Conservation (phyloP, 2,329 filamentous ascomycete species). For the Aspergillus sp. region DNA sequence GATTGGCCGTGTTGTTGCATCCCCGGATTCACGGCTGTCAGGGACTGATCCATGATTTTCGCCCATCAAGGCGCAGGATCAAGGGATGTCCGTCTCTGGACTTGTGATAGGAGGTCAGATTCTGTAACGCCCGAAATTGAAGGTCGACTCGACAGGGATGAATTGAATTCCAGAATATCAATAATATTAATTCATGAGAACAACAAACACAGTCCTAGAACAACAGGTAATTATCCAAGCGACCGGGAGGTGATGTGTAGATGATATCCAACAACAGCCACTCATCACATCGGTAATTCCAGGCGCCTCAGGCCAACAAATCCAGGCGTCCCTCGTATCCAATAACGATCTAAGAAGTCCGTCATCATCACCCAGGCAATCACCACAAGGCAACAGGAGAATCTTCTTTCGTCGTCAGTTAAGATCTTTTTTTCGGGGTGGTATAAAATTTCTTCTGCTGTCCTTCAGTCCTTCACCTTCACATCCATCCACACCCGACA, state of each 20-base stretch:
- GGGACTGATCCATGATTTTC: constrained; percentile 1
- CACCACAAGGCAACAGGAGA: background rate
- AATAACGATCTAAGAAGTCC: background rate
- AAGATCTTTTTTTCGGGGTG: no score
- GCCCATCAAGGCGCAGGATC: no score
- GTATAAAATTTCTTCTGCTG: no score
- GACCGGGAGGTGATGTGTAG: no score
- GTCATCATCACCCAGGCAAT: background rate
- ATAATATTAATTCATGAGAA: no score
- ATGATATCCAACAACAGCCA: background rate
- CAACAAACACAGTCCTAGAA: no score
- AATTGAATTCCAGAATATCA: background rate
- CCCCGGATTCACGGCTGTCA: constrained; percentile 18
- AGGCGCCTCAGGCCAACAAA: background rate
- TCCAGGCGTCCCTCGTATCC: background rate
- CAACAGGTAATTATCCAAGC: no score
- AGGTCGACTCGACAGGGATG: background rate
- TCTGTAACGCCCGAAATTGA: constrained; percentile 9
- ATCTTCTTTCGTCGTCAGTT: no score
- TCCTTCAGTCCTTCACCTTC: no score
- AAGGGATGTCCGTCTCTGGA: constrained; percentile 8
- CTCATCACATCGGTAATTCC: background rate
- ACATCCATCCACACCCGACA: no score
- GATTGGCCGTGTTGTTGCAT: constrained; percentile 12
- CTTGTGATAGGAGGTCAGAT: constrained; percentile 2